Base-by-base conservation (phyloP, 176 grass and related monocot species). In the Aegilops sharonensis region DNA sequence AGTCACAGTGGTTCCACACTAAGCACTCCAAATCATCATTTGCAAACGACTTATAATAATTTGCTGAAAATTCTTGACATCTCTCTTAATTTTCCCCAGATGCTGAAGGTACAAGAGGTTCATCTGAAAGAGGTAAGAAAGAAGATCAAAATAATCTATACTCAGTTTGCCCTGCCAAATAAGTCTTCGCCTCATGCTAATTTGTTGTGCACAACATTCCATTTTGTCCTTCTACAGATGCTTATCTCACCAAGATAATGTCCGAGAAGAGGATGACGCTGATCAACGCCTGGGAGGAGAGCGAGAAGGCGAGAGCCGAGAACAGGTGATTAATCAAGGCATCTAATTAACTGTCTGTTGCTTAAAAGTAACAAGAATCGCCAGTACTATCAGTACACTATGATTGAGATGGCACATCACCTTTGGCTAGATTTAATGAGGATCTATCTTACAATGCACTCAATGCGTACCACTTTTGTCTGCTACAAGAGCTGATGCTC, bases 231-330 rank as follows among this genome's bases (percentile, higher is more conserved):
- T 29, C 20, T 81, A 30, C 89, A 94, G 89, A 94, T 79, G 87
- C 92, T 64, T 77, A 72, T 67, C 92, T 91, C 7, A 82, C 78
- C 27, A 91, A 90, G 54, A 80, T 94, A 15, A 90, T 85, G 21
- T 82, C 87, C 0, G 92, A 91, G 75, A 94, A 94, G 84, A 84
- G 89, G 5, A 21, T 75, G 65, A 89, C 81, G 43, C 78, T 94
- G 81, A 94, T 94, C 89, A 85, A 18, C 2, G 92, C 92, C 52
- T 94, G 89, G 89, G 92, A 94, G 77, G 89, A 91, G 73, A 94
- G 88, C 75, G 87, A 94, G 78, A 91, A 91, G 67, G 89, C 87
- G 2, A 91, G 90, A 89, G 92, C 84, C 3, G 89, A 94, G 77
- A 94, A 94, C 78, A 94, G 90, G 92, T 91, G 25, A 75, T 20